Evolutionary conservation across 2,329 filamentous ascomycete genomes (phyloP), one percentile per base, ranked within the genome.

Genomic region (Volutella citrinella): DNA sequence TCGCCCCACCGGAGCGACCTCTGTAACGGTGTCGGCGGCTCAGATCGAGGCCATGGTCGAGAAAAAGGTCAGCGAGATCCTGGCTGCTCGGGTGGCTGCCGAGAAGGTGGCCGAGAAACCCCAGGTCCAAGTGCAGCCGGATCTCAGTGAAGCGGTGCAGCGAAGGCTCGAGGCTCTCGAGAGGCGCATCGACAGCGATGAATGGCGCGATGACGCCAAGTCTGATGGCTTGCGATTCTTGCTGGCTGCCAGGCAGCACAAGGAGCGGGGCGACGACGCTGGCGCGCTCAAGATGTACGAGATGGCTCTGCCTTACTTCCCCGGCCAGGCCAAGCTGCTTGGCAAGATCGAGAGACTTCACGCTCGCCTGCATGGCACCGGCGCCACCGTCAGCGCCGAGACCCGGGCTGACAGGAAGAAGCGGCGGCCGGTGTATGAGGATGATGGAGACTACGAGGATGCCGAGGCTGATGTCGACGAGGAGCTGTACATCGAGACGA

Each of bases 11-110:
- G 43, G 52, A 42, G 43, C 63, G 46, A 46, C 48, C 19, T 56
- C 44, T 43, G 51, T 61, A 45, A 74, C 68, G 59, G 72, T 87
- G 8, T 84, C 82, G 0, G 76, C 81, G 13, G 83, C 80, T 10
- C 82, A 82, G 32, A 94, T 97, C 40, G 90, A 96, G 58, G 87
- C 89, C 23, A 81, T 96, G 65, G 88, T 97, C 2, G 87, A 95
- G 61, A 87, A 84, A 50, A 95, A 95, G 54, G 87, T 97, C 1
- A 83, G 84, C 40, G 89, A 95, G 64, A 89, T 93, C 21, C 70
- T 97, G 2, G 88, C 90, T 0, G 82, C 83, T n/a, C 78, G 84
- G 33, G 47, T 51, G 20, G 78, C 82, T 25, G 64, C 72, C 12
- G 63, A 74, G 39, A 56, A 59, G 30, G 46, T 57, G n/a, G 45